A percentile compares a stretch with the other conserved stretches of the same genome.
Conservation (phyloP, 1,284 basidiomycete species). For the Sanguinoderma infundibulare region DNA sequence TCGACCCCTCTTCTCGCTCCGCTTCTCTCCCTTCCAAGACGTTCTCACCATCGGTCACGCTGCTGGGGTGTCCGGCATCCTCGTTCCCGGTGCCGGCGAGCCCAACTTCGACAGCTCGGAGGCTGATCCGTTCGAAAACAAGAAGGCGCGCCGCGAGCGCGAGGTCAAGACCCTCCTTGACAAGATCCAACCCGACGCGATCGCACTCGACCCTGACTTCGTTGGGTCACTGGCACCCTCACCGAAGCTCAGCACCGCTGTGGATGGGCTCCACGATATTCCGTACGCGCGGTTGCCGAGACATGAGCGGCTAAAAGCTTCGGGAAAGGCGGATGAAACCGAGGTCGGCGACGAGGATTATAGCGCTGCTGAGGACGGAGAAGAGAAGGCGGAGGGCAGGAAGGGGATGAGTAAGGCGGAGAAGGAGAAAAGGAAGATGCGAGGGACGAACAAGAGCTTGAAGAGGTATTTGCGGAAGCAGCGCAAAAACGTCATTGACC, state of each 20-base stretch:
- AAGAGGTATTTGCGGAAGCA: constrained; percentile 88
- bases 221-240: constrained; percentile 74
- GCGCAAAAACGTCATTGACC: constrained; percentile 92
- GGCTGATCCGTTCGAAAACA: constrained; percentile 94
- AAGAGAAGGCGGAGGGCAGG: constrained; percentile 26
- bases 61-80: constrained; percentile 80
- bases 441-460: constrained; percentile 83
- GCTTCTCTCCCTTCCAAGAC: constrained; percentile 95
- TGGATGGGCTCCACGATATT: constrained; percentile 55
- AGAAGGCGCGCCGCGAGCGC: constrained; percentile 82
- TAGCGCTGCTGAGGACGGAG: constrained; percentile 43
- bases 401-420: constrained; percentile 42
- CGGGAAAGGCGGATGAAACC: constrained; percentile 76
- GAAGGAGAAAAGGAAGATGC: constrained; percentile 81
- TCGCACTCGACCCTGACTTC: constrained; percentile 88
- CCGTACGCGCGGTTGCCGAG: constrained; percentile 77
- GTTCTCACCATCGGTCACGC: constrained; percentile 80
- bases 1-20: constrained; percentile 67
- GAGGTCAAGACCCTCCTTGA: constrained; percentile 93
- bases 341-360: constrained; percentile 42
- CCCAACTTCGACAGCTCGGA: constrained; percentile 94
- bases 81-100: constrained; percentile 93
- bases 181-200: constrained; percentile 96
- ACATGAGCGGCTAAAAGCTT: constrained; percentile 70
- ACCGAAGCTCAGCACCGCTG: constrained; percentile 60